Evolutionary conservation across 1,284 basidiomycete genomes (phyloP).

Genomic region (Apiotrichum mycotoxinovorans): DNA sequence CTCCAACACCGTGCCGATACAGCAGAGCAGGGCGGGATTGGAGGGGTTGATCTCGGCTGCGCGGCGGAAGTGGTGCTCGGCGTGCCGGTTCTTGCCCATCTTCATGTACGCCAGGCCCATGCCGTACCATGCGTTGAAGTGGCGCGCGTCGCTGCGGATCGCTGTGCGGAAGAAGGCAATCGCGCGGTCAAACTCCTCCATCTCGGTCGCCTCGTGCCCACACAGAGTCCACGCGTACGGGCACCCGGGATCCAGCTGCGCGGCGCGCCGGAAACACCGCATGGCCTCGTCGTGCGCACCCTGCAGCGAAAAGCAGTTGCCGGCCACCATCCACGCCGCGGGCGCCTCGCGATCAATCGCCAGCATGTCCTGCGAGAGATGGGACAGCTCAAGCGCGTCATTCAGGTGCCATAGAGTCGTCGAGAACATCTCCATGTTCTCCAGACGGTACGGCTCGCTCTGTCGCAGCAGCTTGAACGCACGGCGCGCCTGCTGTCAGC

Average conservation of each 20-base stretch:
- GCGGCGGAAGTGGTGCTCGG: conserved; percentile 89
- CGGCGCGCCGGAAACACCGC: conserved; percentile 84
- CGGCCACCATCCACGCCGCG: conserved; percentile 91
- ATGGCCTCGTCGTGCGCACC: conserved; percentile 86
- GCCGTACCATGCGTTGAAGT: conserved; percentile 99
- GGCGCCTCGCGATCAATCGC: conserved; percentile 72
- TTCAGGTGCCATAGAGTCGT: conserved; percentile 90
- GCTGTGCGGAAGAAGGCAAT: conserved; percentile 85
- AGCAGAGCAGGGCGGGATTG: conserved; percentile 84
- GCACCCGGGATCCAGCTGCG: conserved; percentile 74
- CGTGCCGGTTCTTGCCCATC: conserved; percentile 81
- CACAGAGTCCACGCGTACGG: conserved; percentile 90
- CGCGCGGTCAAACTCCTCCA: conserved; percentile 86
- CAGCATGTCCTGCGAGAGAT: conserved; percentile 82
- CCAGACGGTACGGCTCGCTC: conserved; percentile 77
- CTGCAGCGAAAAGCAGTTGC: conserved; percentile 86
- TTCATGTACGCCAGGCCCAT: conserved; percentile 88
- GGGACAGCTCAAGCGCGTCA: conserved; percentile 73
- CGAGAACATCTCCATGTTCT: conserved; percentile 90
- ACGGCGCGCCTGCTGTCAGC: conserved; percentile 63
- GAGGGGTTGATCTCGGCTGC: conserved; percentile 84
- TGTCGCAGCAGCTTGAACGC: conserved; percentile 74
- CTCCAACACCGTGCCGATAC: conserved; percentile 84
- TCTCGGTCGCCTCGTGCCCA: conserved; percentile 82
- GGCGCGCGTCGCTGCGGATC: conserved; percentile 76